These are phyloP conservation scores for Iris pallida DNA, from an alignment of 116 monocot genomes.

Conservation along the genomic window DNA sequence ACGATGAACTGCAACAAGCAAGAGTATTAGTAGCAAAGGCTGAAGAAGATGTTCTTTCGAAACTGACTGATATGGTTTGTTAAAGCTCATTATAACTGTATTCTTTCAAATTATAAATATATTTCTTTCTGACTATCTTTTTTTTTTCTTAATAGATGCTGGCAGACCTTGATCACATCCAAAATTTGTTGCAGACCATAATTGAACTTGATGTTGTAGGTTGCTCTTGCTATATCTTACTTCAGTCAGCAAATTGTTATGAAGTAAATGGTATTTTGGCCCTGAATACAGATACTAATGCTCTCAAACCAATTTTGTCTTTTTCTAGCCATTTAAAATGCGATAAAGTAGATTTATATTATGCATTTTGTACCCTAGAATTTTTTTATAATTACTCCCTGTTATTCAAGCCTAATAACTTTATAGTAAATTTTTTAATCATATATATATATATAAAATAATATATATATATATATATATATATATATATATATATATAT, in stretches of 20 bases:
- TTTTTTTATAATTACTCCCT: no score
- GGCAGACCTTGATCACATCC: conserved; percentile 54
- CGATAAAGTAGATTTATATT: no score
- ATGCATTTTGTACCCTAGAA: no score
- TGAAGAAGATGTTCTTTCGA: conserved; percentile 69
- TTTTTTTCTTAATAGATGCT: conserved; percentile 45
- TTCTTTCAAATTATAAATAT: conserved; percentile 2
- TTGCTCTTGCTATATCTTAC: conserved; percentile 9
- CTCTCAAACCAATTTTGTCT: no score
- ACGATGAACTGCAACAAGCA: conserved; percentile 76
- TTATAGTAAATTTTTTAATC: no score
- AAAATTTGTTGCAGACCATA: conserved; percentile 35
- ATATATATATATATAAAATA: no score
- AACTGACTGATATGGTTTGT: conserved; percentile 71
- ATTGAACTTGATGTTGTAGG: conserved; percentile 68
- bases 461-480: no score
- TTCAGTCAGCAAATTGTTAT: neutral
- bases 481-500: no score
- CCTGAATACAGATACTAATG: neutral
- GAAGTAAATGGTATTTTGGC: neutral
- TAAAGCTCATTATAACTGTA: neutral
- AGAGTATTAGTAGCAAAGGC: conserved; percentile 49
- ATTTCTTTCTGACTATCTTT: conserved; percentile 5
- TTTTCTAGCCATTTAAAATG: no score
- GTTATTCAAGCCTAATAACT: no score